phyloP scores from a whole-genome alignment of 2,329 filamentous ascomycete species.

The Cladosporium austrohemisphaericum region DNA sequence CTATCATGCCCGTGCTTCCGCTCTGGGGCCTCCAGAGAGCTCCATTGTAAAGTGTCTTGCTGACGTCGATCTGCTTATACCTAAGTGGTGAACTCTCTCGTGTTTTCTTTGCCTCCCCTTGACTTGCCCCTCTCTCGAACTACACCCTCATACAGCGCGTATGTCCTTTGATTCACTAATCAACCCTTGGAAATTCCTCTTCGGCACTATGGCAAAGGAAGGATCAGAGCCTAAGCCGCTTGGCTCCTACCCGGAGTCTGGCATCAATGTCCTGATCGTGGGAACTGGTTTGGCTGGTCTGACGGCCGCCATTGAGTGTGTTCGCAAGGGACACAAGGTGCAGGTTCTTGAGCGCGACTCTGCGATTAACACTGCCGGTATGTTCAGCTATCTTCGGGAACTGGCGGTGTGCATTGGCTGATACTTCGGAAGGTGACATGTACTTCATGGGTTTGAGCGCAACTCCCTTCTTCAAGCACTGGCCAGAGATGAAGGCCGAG shows the following conservation, averaged over 20 bases:
- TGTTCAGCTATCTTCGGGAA: constrained; percentile 17
- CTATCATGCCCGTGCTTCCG: not conserved
- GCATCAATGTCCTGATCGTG: constrained; percentile 32
- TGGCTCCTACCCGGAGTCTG: constrained; percentile 46
- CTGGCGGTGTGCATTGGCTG: not conserved
- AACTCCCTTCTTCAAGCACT: constrained; percentile 53
- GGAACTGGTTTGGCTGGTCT: constrained; percentile 31
- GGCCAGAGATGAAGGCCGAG: constrained; percentile 51
- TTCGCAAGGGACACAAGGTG: constrained; percentile 32
- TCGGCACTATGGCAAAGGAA: constrained; percentile 33
- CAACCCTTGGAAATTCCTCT: constrained; percentile 8
- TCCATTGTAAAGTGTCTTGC: constrained; percentile 1
- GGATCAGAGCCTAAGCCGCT: constrained; percentile 42
- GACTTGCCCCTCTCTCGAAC: not conserved
- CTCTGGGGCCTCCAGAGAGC: not conserved
- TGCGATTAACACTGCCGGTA: constrained; percentile 52
- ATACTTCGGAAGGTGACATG: constrained; percentile 49
- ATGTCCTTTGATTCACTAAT: constrained; percentile 13
- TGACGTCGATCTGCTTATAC: constrained; percentile 13
- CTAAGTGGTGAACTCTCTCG: not conserved
- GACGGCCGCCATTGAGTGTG: constrained; percentile 31
- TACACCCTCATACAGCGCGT: not conserved
- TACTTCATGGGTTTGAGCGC: constrained; percentile 58
- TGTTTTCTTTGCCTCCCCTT: not conserved
- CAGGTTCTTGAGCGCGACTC: constrained; percentile 36